Evolutionary conservation across 2,329 filamentous ascomycete species (phyloP).

Genomic region (Ophiostoma fasciatum): DNA sequence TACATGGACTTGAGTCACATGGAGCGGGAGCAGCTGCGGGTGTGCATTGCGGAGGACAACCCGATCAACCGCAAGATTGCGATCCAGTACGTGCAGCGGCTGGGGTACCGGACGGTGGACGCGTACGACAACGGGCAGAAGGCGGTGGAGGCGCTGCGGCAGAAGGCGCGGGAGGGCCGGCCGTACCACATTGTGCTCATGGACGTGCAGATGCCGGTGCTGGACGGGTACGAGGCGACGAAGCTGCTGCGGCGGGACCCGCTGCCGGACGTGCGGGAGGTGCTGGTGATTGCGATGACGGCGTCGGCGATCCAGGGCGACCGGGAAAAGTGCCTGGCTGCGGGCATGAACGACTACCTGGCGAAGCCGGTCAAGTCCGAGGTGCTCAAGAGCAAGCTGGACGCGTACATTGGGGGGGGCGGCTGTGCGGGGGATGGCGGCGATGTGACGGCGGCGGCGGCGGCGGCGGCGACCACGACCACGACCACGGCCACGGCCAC

Average conservation of each 20-base stretch:
- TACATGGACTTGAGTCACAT: slow-evolving; percentile 57
- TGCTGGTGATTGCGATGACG: slow-evolving; percentile 96
- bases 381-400: slow-evolving; percentile 70
- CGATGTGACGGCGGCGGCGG: slow-evolving; percentile 22
- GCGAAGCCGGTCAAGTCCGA: slow-evolving; percentile 89
- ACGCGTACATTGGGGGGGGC: slow-evolving; percentile 41
- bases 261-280: slow-evolving; percentile 60
- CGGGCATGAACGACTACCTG: slow-evolving; percentile 95
- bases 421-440: too few relatives aligned
- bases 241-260: slow-evolving; percentile 64
- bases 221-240: slow-evolving; percentile 87
- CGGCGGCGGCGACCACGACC: background rate
- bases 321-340: slow-evolving; percentile 85
- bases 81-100: slow-evolving; percentile 72
- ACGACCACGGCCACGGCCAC: background rate
- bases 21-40: slow-evolving; percentile 61
- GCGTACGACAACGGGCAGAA: slow-evolving; percentile 83
- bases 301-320: slow-evolving; percentile 90
- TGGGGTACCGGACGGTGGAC: slow-evolving; percentile 69
- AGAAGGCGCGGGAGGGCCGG: slow-evolving; percentile 51
- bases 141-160: slow-evolving; percentile 71
- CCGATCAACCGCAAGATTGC: slow-evolving; percentile 90
- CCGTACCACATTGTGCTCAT: slow-evolving; percentile 88
- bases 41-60: slow-evolving; percentile 93
- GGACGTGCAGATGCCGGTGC: slow-evolving; percentile 92